A percentile compares a stretch with the other conserved stretches of the same genome.
These are phyloP conservation scores for Phytophthora pinifolia DNA, from an alignment of 352 stramenopile genomes.

Conservation along the genomic window DNA sequence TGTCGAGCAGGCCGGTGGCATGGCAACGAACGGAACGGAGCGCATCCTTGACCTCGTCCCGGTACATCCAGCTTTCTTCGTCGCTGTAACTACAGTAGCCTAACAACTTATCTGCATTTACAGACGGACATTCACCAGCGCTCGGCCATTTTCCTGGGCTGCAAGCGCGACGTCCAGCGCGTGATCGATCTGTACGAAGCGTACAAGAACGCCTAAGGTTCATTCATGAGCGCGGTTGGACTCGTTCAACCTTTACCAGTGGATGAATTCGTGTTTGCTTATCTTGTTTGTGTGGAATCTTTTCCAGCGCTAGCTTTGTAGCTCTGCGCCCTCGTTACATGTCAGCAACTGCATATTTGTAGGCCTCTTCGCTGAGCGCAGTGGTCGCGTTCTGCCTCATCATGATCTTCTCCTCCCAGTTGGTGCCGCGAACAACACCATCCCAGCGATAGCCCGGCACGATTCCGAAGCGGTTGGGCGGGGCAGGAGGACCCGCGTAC, in stretches of 20 bases:
- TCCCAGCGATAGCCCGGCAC: slow-evolving; percentile 98
- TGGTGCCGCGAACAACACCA: slow-evolving; percentile 95
- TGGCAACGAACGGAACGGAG: slow-evolving; percentile 93
- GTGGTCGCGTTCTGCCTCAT: slow-evolving; percentile 67
- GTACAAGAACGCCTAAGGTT: background rate
- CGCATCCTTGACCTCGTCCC: slow-evolving; percentile 94
- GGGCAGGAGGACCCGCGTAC: slow-evolving; percentile 71
- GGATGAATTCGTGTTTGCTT: too few species aligned
- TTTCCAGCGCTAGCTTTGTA: too few species aligned
- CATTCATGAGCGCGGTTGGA: too few species aligned
- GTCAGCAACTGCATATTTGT: slow-evolving; percentile 79
- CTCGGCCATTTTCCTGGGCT: slow-evolving; percentile 97
- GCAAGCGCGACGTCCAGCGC: slow-evolving; percentile 84
- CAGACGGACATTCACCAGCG: slow-evolving; percentile 95
- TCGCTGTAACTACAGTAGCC: too few species aligned
- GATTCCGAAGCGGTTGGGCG: slow-evolving; percentile 90
- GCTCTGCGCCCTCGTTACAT: slow-evolving; percentile 47
- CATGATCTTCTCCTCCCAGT: slow-evolving; percentile 95
- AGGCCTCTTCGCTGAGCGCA: slow-evolving; percentile 69
- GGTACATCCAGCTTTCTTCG: too few species aligned
- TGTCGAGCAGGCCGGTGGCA: slow-evolving; percentile 96
- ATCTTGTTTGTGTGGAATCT: too few species aligned
- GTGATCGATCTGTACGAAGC: slow-evolving; percentile 36
- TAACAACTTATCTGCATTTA: too few species aligned
- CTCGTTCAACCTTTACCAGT: background rate